Percentiles rank a stretch among this genome's conserved stretches.
These are phyloP conservation scores for Asterophora lycoperdoides DNA, from an alignment of 768 basidiomycete species.

Conservation along the genomic window DNA sequence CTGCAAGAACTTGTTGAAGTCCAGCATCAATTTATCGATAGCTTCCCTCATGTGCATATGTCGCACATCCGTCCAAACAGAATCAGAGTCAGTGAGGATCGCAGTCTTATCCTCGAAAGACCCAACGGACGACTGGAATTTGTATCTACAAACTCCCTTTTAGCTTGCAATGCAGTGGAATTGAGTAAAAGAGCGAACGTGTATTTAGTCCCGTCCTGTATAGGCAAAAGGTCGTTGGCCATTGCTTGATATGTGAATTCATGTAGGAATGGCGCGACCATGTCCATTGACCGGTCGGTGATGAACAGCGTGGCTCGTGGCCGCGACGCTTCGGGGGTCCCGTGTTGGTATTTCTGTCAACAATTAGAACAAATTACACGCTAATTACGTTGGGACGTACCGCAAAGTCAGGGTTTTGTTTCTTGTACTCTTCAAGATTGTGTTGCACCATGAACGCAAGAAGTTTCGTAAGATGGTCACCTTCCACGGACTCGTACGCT, in stretches of 20 bases:
- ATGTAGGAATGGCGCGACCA: constrained; percentile 84
- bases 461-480: constrained; percentile 74
- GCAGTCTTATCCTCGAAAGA: constrained; percentile 86
- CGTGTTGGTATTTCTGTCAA: constrained; percentile 39
- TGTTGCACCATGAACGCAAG: constrained; percentile 84
- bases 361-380: constrained; percentile 1
- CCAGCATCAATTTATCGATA: constrained; percentile 93
- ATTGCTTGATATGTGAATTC: constrained; percentile 99
- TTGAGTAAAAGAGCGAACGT: constrained; percentile 48
- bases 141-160: constrained; percentile 56
- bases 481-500: constrained; percentile 63
- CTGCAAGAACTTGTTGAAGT: constrained; percentile 91
- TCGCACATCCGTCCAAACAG: constrained; percentile 87
- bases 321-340: constrained; percentile 44
- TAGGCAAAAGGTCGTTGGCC: constrained; percentile 90
- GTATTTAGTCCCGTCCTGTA: constrained; percentile 83
- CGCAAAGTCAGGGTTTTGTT: constrained; percentile 80
- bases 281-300: constrained; percentile 96
- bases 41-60: constrained; percentile 99
- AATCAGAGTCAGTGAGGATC: constrained; percentile 79
- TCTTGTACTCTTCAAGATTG: constrained; percentile 84
- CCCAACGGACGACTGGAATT: constrained; percentile 87
- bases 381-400: constrained; percentile 43
- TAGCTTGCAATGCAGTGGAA: neutral
- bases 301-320: constrained; percentile 82